Percentiles rank a stretch among this genome's conserved stretches.
phyloP scores from a whole-genome alignment of 306 rosid genomes.

The Lagenaria siceraria region DNA sequence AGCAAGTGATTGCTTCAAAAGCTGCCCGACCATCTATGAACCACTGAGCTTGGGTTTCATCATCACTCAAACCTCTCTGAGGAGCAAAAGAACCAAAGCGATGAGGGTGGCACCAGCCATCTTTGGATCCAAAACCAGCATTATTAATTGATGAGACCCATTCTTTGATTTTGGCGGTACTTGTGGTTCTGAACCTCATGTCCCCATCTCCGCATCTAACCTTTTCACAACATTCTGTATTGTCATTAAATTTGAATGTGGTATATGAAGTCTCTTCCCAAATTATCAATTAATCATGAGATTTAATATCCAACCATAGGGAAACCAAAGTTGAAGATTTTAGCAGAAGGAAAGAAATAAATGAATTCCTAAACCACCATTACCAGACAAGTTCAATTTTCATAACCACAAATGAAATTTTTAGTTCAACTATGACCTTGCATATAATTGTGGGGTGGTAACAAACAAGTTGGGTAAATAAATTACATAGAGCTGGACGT shows the following conservation, averaged over 20 bases:
- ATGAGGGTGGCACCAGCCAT: slow-evolving; percentile 37
- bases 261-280: background rate
- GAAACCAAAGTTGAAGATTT: background rate
- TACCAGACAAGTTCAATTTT: background rate
- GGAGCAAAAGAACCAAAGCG: slow-evolving; percentile 38
- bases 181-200: slow-evolving; percentile 29
- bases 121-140: slow-evolving; percentile 25
- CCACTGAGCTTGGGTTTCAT: slow-evolving; percentile 41
- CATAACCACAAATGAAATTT: background rate
- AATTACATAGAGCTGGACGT: background rate
- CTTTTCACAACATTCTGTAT: slow-evolving; percentile 11
- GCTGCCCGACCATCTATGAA: slow-evolving; percentile 34
- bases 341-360: background rate
- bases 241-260: slow-evolving; percentile 1
- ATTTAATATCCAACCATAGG: background rate
- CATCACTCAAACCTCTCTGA: slow-evolving; percentile 31
- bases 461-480: background rate
- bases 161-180: slow-evolving; percentile 22
- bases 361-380: background rate
- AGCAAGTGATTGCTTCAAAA: slow-evolving; percentile 38
- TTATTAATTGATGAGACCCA: slow-evolving; percentile 33
- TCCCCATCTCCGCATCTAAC: slow-evolving; percentile 24
- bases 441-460: background rate
- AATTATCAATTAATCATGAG: background rate
- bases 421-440: background rate